Base-by-base conservation (phyloP, 2,329 filamentous ascomycete genomes). In the Arachnomyces sp. region DNA sequence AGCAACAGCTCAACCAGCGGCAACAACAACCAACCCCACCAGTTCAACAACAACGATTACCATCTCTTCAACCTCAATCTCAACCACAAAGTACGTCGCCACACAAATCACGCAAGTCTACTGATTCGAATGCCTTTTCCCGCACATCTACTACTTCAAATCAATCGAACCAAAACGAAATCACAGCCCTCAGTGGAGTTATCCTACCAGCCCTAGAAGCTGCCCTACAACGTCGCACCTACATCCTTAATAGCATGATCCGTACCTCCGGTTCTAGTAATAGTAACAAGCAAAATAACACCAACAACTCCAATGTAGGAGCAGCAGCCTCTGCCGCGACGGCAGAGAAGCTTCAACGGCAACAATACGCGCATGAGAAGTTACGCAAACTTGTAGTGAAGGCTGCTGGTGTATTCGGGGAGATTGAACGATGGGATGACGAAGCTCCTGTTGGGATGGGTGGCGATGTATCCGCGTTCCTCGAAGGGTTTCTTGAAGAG, bases 401-500 rank as follows among this genome's bases (percentile, higher is more conserved):
- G 58, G 73, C 93, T 20, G 83, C 82, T 2, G 79, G 84, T 44
- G 73, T 90, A 16, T 94, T 94, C 63, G 82, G 82, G 56, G 88
- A 94, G 59, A 87, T 98, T 54, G 90, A 98, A 61, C 76, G 83
- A 47, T 84, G 81, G 63, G 92, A 98, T 63, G 83, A 82, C 59
- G 77, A 81, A 32, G 84, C 87, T 51, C 86, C 88, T 4, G 87
- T 96, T 8, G 87, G 88, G 1, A 95, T 96, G 90, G 90, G 88
- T 0, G 81, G 86, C 33, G 89, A 90, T 17, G 88, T 94, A 2
- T 80, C 81, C 33, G 86, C 84, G 1, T 93, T 96, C 51, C 65
- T 96, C 6, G 92, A 98, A 61, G 90, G 89, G 0, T 77, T 96
- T 47, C 67, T 98, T 28, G 92, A 98, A 61, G 92, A 98, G 68